Percentiles rank a stretch among this genome's conserved stretches.
Conservation (phyloP, 257 asterid species). For the Solanum bulbocastanum region DNA sequence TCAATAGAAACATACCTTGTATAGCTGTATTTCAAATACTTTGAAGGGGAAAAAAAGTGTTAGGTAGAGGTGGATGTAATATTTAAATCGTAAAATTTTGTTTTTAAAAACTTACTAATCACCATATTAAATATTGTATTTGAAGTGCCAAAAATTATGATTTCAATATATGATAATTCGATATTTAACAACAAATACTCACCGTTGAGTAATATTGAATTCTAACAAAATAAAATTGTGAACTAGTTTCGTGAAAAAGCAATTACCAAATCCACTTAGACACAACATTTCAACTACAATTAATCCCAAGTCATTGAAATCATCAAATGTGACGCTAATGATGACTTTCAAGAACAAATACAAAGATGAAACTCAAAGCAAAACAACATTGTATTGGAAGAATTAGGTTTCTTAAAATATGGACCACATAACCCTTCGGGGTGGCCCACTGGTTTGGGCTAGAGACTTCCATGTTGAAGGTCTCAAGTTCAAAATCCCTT, state of each 20-base stretch:
- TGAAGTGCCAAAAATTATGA: neutral
- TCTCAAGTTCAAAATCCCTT: too few relatives aligned
- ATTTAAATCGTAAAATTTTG: neutral
- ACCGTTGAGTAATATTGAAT: neutral
- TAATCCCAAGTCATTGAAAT: neutral
- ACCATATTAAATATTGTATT: neutral
- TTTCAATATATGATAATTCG: neutral
- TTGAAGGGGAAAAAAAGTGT: neutral
- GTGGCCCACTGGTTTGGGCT: too few relatives aligned
- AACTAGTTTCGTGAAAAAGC: neutral
- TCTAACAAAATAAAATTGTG: neutral
- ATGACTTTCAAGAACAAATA: neutral
- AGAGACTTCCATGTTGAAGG: too few relatives aligned
- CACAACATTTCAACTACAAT: neutral
- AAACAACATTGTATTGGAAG: neutral
- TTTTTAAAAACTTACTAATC: neutral
- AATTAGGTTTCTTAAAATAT: neutral
- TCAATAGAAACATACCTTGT: neutral
- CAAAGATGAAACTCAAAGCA: neutral
- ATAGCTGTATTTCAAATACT: neutral
- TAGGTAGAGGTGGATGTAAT: neutral
- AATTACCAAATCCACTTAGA: neutral
- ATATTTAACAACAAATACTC: neutral
- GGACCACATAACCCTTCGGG: neutral
- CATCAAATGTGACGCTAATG: neutral